Conservation (phyloP, 2,329 filamentous ascomycete species). For the Corinectria fuckeliana region DNA sequence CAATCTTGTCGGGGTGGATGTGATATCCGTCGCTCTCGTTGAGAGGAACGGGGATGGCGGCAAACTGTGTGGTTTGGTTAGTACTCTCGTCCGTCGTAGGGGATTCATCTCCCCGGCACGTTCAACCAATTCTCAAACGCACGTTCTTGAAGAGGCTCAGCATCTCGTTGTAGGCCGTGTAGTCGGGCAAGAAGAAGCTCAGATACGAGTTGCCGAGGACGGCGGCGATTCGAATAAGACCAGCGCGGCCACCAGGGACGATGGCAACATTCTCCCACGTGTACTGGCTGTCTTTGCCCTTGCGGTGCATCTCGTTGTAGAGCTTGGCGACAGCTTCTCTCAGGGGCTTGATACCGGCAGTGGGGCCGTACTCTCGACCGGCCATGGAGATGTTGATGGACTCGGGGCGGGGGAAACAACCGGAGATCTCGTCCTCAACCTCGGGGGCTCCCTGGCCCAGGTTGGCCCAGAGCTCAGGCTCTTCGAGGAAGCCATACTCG, state of each 20-base stretch:
- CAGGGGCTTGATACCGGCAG: slow-evolving; percentile 90
- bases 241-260: slow-evolving; percentile 90
- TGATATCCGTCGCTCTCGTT: slow-evolving; percentile 88
- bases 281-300: slow-evolving; percentile 88
- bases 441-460: slow-evolving; percentile 93
- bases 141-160: slow-evolving; percentile 90
- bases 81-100: not conserved
- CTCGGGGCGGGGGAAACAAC: slow-evolving; percentile 83
- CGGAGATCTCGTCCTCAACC: slow-evolving; percentile 90
- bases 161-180: slow-evolving; percentile 99
- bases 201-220: slow-evolving; percentile 92
- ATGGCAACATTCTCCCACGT: slow-evolving; percentile 98
- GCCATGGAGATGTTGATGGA: slow-evolving; percentile 79
- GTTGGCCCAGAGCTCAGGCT: slow-evolving; percentile 88
- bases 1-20: slow-evolving; percentile 91
- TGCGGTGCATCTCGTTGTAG: slow-evolving; percentile 91
- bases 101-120: not conserved
- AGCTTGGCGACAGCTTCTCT: slow-evolving; percentile 87
- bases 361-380: slow-evolving; percentile 89
- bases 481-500: slow-evolving; percentile 86
- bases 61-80: slow-evolving; percentile 63
- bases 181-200: slow-evolving; percentile 93
- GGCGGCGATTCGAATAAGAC: slow-evolving; percentile 92
- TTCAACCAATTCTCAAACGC: slow-evolving; percentile 36
- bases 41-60: slow-evolving; percentile 84